phyloP scores from a whole-genome alignment of 2,329 filamentous ascomycete genomes.

The Talaromyces funiculosus region DNA sequence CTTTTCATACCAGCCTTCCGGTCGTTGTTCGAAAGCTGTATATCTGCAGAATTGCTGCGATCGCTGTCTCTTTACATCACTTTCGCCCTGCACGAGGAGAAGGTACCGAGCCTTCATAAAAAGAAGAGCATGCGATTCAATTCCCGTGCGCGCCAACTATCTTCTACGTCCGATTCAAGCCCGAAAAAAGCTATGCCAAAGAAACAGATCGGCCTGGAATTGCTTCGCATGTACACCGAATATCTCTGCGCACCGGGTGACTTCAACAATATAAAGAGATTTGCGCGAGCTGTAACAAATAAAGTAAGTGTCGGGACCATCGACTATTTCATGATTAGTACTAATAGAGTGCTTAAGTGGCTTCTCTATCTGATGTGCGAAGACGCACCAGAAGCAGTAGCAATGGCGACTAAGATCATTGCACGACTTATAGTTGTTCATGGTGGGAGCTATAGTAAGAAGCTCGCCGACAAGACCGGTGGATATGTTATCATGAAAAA shows the following conservation, averaged over 20 bases:
- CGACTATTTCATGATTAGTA: not conserved
- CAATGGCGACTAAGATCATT: slow-evolving; percentile 75
- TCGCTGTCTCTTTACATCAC: slow-evolving; percentile 89
- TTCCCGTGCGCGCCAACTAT: slow-evolving; percentile 23
- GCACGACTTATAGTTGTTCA: slow-evolving; percentile 78
- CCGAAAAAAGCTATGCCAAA: slow-evolving; percentile 45
- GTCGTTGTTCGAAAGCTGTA: slow-evolving; percentile 70
- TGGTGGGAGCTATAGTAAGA: slow-evolving; percentile 72
- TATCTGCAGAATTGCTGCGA: slow-evolving; percentile 77
- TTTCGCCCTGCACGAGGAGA: slow-evolving; percentile 72
- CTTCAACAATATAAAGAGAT: slow-evolving; percentile 68
- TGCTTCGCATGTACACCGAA: slow-evolving; percentile 71
- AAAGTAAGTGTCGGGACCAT: slow-evolving; percentile 55
- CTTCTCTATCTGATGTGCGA: slow-evolving; percentile 85
- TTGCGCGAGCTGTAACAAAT: slow-evolving; percentile 90
- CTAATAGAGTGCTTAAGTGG: slow-evolving; percentile 55
- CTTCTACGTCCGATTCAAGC: slow-evolving; percentile 29
- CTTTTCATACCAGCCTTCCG: slow-evolving; percentile 75
- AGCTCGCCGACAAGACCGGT: slow-evolving; percentile 79
- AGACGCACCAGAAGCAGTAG: slow-evolving; percentile 73
- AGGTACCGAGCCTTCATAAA: slow-evolving; percentile 38
- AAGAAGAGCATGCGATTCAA: slow-evolving; percentile 42
- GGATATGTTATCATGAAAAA: slow-evolving; percentile 83
- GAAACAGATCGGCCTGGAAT: slow-evolving; percentile 65
- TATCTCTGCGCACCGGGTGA: slow-evolving; percentile 71